phyloP scores from a whole-genome alignment of 2,329 filamentous ascomycete genomes.

The Coniochaeta sp. region DNA sequence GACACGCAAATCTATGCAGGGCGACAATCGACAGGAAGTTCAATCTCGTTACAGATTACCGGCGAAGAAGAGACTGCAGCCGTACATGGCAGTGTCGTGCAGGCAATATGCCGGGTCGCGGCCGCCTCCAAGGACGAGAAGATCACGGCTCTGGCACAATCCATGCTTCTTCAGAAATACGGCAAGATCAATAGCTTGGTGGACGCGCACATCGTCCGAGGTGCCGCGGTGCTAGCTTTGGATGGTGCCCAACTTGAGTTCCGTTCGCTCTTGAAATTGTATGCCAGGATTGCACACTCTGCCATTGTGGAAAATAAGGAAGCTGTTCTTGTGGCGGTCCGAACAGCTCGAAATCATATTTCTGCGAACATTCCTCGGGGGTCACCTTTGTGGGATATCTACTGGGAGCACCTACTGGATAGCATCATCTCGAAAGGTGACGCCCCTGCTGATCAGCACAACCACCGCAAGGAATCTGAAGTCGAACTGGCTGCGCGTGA shows the following conservation, averaged over 20 bases:
- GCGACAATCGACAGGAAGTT: constrained; percentile 60
- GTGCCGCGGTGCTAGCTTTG: constrained; percentile 70
- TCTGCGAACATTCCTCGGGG: constrained; percentile 60
- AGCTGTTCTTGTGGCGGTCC: constrained; percentile 65
- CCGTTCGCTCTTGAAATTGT: constrained; percentile 76
- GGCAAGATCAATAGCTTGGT: constrained; percentile 73
- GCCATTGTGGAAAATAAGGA: constrained; percentile 63
- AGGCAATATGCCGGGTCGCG: constrained; percentile 88
- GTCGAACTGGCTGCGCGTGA: constrained; percentile 77
- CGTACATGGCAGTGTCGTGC: constrained; percentile 83
- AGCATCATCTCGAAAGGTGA: constrained; percentile 87
- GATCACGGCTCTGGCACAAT: constrained; percentile 86
- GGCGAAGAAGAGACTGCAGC: constrained; percentile 72
- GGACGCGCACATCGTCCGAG: constrained; percentile 78
- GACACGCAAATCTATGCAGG: constrained; percentile 40
- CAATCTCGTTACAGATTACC: constrained; percentile 68
- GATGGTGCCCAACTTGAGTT: constrained; percentile 77
- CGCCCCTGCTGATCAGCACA: constrained; percentile 54
- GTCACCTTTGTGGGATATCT: constrained; percentile 74
- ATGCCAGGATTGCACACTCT: constrained; percentile 66
- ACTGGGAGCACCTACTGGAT: constrained; percentile 77
- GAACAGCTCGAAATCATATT: constrained; percentile 72
- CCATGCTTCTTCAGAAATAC: constrained; percentile 94
- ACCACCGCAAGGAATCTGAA: constrained; percentile 68
- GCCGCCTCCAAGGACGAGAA: constrained; percentile 77